Evolutionary conservation across 129 eudicot genomes (phyloP).

Genomic region (Flaveria robusta): DNA sequence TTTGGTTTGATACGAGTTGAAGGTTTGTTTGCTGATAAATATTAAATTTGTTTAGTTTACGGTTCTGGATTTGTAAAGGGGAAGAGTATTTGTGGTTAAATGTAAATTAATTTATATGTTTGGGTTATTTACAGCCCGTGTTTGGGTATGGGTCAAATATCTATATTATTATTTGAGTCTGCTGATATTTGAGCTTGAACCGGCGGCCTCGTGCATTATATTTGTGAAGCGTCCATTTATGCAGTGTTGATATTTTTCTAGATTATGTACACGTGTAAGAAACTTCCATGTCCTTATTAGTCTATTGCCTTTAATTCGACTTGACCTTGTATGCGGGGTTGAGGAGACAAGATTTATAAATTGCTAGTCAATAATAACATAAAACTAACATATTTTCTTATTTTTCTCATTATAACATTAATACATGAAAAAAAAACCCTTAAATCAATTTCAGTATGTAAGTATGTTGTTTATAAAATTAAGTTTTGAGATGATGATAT

Average conservation of each 20-base stretch:
- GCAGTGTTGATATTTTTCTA: neutral
- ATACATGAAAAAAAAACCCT: too few species aligned
- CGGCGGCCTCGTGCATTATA: neutral
- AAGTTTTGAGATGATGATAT: too few species aligned
- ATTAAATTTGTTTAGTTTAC: conserved; percentile 1
- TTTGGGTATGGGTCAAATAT: neutral
- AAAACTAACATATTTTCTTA: too few species aligned
- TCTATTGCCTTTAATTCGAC: neutral
- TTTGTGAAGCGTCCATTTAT: neutral
- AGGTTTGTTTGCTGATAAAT: conserved; percentile 4
- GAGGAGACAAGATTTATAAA: neutral
- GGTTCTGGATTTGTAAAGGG: conserved; percentile 30
- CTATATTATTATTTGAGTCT: neutral
- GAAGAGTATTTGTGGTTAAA: neutral
- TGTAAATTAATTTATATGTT: conserved; percentile 30
- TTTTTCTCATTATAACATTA: too few species aligned
- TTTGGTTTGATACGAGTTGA: neutral
- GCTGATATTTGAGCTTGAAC: neutral
- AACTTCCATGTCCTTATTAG: neutral
- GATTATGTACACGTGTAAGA: neutral
- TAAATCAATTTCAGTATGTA: too few species aligned
- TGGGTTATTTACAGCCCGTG: neutral
- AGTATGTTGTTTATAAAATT: too few species aligned
- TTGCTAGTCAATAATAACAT: neutral
- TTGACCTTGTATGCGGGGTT: neutral